Conservation (phyloP, 2,329 filamentous ascomycete genomes). For the Paraconiothyrium brasiliense region DNA sequence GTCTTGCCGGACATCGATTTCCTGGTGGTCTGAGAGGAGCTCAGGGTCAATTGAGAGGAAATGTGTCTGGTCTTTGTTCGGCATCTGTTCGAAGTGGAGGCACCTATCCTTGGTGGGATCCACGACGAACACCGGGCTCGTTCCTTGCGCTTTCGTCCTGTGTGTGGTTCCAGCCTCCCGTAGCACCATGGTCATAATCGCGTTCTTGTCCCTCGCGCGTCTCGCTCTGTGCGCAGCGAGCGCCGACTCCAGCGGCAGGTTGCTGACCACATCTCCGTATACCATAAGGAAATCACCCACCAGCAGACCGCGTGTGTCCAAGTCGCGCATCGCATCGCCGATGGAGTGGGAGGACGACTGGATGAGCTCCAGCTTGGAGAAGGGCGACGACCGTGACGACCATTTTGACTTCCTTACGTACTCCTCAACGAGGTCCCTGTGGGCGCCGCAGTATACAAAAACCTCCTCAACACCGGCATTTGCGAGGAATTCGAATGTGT, state of each 20-base stretch:
- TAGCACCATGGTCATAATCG: conserved; percentile 96
- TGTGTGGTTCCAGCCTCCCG: conserved; percentile 79
- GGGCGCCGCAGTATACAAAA: conserved; percentile 88
- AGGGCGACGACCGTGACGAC: conserved; percentile 77
- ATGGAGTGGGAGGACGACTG: conserved; percentile 87
- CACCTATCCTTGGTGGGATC: conserved; percentile 83
- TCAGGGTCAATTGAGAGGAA: conserved; percentile 79
- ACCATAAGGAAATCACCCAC: conserved; percentile 91
- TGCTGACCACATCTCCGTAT: conserved; percentile 91
- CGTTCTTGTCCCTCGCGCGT: conserved; percentile 84
- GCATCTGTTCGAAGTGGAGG: conserved; percentile 93
- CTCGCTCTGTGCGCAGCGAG: conserved; percentile 82
- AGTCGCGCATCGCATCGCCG: conserved; percentile 92
- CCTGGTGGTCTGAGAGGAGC: conserved; percentile 75
- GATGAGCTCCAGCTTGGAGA: conserved; percentile 83
- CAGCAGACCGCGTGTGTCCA: conserved; percentile 86
- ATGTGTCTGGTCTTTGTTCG: conserved; percentile 71
- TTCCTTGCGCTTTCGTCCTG: conserved; percentile 77
- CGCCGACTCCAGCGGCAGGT: conserved; percentile 82
- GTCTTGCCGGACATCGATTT: conserved; percentile 86
- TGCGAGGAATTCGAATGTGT: conserved; percentile 94
- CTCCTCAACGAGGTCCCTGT: conserved; percentile 85
- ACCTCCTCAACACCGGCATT: conserved; percentile 96
- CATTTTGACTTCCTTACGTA: conserved; percentile 85
- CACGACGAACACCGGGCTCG: conserved; percentile 85